Evolutionary conservation across 1,139 yeast genomes (phyloP), one percentile per base, ranked within the genome.

Genomic region (Cylindricascospora bacillispora): DNA sequence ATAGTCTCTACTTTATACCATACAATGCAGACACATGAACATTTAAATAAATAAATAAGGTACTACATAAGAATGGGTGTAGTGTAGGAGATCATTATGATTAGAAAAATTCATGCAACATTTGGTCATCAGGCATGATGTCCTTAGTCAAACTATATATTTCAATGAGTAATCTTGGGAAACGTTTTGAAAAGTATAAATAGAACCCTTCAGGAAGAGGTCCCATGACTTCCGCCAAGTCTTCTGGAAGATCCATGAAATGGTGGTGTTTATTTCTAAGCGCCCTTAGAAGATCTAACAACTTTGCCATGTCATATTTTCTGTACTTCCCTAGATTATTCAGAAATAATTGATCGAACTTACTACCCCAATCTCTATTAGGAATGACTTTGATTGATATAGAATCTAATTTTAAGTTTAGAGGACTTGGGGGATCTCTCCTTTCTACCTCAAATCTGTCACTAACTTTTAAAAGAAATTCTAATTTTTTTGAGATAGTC

Each of bases 211-310:
- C 72, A 0, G 97, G 95, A 19, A 82, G 58, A 0, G 92, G 79
- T 14, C 82, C 77, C 73, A 89, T 79, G 34, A 70, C 56, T 39
- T 44, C 54, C 18, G 60, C 69, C 57, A 86, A 59, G 13, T 60
- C 65, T 4, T 60, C 63, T 1, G 95, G 94, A 54, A 86, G 60
- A 49, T 92, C 98, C 55, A 83, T 83, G 54, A 70, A 89, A 54
- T 89, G 99, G 52, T 83, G 95, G 50, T 80, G 75, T 53, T 89
- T 89, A 60, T 89, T 89, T 43, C 99, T 65, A 44, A 89, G 60
- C 0, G 95, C 95, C 38, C 99, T 64, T 34, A 89, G 58, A 33
- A 89, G 59, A 52, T 92, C 98, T 73, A 83, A 71, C 29, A 89
- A 56, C 40, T 75, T 79, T 34, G 70, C 74, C 0, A 79, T 70